Percentiles rank a stretch among this genome's conserved stretches.
Conservation (phyloP, 1,284 basidiomycete species). For the Heterobasidion irregulare region DNA sequence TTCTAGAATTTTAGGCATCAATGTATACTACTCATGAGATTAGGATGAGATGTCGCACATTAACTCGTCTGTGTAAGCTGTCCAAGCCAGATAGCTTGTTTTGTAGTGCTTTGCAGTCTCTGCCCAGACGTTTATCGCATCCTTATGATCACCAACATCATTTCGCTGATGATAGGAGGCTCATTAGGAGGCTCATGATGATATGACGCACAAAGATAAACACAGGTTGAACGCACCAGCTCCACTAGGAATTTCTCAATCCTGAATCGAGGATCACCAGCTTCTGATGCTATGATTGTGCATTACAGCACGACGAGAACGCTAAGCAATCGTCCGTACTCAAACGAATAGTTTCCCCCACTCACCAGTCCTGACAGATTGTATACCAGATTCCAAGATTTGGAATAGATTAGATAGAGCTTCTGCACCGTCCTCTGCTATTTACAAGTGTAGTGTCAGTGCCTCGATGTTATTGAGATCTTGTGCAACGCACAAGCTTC, state of each 20-base stretch:
- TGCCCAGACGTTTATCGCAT: conserved; percentile 54
- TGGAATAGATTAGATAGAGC: too few species aligned
- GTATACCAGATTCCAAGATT: too few species aligned
- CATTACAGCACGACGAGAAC: too few species aligned
- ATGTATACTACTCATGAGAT: background rate
- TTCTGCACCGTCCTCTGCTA: too few species aligned
- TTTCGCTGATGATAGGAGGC: conserved; percentile 29
- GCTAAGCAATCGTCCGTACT: too few species aligned
- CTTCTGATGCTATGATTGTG: conserved; percentile 22
- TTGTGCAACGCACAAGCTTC: background rate
- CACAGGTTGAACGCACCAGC: conserved; percentile 42
- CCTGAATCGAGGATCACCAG: conserved; percentile 52
- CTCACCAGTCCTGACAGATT: too few species aligned
- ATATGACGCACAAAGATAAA: background rate
- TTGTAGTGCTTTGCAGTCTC: conserved; percentile 57
- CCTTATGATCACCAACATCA: conserved; percentile 38
- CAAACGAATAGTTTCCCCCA: too few species aligned
- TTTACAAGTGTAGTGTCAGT: background rate
- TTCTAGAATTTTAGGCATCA: conserved; percentile 26
- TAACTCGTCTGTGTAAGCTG: conserved; percentile 55
- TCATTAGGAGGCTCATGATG: background rate
- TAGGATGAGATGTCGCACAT: conserved; percentile 36
- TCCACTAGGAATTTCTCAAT: conserved; percentile 77
- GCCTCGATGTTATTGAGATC: background rate
- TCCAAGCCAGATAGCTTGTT: conserved; percentile 64